Evolutionary conservation across 352 stramenopile genomes (phyloP).

Genomic region (Phytophthora ohioensis): DNA sequence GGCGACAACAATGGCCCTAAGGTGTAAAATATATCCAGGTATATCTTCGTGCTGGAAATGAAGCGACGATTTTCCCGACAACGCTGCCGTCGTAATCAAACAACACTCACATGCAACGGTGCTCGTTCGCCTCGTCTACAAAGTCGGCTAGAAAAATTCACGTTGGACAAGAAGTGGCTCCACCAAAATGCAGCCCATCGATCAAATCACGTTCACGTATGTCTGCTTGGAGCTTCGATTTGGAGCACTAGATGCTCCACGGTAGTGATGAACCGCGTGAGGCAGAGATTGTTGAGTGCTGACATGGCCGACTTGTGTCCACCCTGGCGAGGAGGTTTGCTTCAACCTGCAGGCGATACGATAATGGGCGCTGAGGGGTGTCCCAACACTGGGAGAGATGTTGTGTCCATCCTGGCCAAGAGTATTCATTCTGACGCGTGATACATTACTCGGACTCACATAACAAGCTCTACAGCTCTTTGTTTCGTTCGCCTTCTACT

Average conservation of each 20-base stretch:
- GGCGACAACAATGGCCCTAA: not conserved
- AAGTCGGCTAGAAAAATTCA: slow-evolving; percentile 27
- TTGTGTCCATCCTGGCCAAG: not conserved
- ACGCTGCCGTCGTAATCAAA: slow-evolving; percentile 5
- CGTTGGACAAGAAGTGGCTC: slow-evolving; percentile 14
- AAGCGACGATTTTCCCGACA: not conserved
- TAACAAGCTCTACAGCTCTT: slow-evolving; percentile 11
- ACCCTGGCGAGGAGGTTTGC: not conserved
- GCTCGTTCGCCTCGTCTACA: slow-evolving; percentile 19
- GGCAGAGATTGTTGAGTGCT: slow-evolving; percentile 4
- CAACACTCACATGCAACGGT: slow-evolving; percentile 14
- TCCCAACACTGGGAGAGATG: not conserved
- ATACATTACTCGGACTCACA: slow-evolving; percentile 19
- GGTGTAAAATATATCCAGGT: slow-evolving; percentile 2
- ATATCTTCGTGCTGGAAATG: slow-evolving; percentile 4
- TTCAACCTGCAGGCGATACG: slow-evolving; percentile 3
- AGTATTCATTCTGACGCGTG: not conserved
- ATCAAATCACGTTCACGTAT: not conserved
- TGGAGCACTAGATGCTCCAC: not conserved
- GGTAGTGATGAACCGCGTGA: not conserved
- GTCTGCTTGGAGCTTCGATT: not conserved
- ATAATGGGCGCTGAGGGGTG: not conserved
- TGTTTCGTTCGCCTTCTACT: slow-evolving; percentile 4
- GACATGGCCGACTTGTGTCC: slow-evolving; percentile 4
- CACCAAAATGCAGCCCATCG: slow-evolving; percentile 24